Evolutionary conservation across 768 basidiomycete genomes (phyloP).

Genomic region (Cystobasidium ongulense): DNA sequence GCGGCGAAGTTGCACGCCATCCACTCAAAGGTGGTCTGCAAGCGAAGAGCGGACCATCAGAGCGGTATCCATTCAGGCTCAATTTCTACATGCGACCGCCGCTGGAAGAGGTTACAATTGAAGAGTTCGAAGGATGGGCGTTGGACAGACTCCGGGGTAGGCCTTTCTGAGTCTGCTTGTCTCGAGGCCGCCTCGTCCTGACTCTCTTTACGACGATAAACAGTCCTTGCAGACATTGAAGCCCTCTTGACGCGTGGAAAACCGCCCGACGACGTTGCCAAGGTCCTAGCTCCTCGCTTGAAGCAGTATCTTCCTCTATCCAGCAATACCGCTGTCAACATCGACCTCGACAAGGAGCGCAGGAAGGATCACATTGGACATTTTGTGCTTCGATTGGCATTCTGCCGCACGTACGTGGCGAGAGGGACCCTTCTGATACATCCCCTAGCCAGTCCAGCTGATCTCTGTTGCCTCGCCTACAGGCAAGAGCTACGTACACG

Average conservation of each 20-base stretch:
- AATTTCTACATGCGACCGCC: constrained; percentile 70
- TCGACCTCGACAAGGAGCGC: constrained; percentile 58
- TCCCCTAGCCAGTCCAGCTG: background rate
- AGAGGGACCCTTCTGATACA: background rate
- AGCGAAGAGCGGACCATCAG: constrained; percentile 18
- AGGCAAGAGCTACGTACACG: constrained; percentile 83
- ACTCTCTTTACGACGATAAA: constrained; percentile 24
- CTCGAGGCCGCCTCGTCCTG: background rate
- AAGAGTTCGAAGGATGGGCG: constrained; percentile 88
- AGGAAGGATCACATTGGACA: constrained; percentile 80
- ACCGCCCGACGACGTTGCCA: constrained; percentile 66
- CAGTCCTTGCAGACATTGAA: constrained; percentile 79
- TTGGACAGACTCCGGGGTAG: constrained; percentile 65
- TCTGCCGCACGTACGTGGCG: constrained; percentile 80
- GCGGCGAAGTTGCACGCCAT: constrained; percentile 13
- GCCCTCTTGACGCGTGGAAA: constrained; percentile 76
- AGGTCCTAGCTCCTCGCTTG: constrained; percentile 58
- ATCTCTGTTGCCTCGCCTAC: background rate
- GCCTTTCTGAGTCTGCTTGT: constrained; percentile 15
- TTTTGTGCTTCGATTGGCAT: constrained; percentile 85
- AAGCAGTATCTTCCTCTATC: constrained; percentile 68
- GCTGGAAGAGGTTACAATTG: constrained; percentile 75
- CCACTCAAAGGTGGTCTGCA: background rate
- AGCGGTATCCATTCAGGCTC: constrained; percentile 57
- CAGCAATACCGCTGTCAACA: constrained; percentile 50